A percentile compares a stretch with the other conserved stretches of the same genome.
These are phyloP conservation scores for Aurantiochytrium sp. DNA, from an alignment of 108 stramenopile genomes.

Conservation along the genomic window DNA sequence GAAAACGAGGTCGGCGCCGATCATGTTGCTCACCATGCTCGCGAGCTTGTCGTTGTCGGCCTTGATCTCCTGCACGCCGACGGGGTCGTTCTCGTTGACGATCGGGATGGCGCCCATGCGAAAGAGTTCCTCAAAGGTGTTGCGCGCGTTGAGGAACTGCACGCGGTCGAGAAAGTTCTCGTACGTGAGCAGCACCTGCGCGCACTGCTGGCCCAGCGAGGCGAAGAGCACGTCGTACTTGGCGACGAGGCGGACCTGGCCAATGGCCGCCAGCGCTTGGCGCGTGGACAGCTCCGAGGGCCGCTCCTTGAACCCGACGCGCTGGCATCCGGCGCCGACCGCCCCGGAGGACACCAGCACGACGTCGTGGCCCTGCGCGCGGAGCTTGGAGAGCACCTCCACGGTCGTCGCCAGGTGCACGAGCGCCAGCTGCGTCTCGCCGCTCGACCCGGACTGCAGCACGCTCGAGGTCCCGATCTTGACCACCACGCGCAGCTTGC, in stretches of 20 bases:
- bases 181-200: conserved; percentile 31
- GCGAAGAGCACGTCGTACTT: neutral
- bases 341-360: conserved; percentile 8
- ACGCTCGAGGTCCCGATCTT: conserved; percentile 28
- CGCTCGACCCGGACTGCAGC: neutral
- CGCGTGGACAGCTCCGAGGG: neutral
- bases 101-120: neutral
- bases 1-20: conserved; percentile 5
- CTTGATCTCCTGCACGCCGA: neutral
- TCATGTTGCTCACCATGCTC: conserved; percentile 19
- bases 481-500: neutral
- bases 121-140: neutral
- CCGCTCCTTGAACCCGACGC: neutral
- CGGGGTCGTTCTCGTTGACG: conserved; percentile 29
- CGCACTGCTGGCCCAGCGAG: neutral
- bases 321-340: neutral
- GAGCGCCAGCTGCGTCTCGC: neutral
- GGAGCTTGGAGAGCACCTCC: neutral
- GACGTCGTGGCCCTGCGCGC: neutral
- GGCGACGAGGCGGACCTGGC: neutral
- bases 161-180: neutral
- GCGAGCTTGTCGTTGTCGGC: conserved; percentile 33
- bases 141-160: neutral
- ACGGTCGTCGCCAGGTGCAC: neutral
- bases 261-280: conserved; percentile 25